phyloP scores from a whole-genome alignment of 352 stramenopile species.

The Phytophthora multivora region DNA sequence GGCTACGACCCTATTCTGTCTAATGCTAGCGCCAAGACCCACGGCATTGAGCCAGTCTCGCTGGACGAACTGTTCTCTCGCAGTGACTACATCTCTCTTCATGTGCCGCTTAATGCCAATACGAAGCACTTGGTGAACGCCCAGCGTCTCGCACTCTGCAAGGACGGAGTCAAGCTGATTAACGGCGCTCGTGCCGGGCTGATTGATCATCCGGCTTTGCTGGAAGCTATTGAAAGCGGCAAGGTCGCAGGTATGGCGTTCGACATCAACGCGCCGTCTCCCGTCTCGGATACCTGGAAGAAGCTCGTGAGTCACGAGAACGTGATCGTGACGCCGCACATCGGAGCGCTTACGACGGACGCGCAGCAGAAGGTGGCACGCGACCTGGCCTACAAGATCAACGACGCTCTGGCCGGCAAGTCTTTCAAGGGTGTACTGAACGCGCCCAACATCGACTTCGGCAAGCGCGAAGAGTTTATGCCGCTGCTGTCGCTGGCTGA shows the following conservation, averaged over 20 bases:
- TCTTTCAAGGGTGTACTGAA: slow-evolving; percentile 95
- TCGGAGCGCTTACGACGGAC: slow-evolving; percentile 94
- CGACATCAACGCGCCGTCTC: slow-evolving; percentile 66
- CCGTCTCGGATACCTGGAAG: slow-evolving; percentile 56
- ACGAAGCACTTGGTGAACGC: slow-evolving; percentile 91
- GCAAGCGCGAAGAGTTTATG: slow-evolving; percentile 72
- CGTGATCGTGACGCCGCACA: slow-evolving; percentile 94
- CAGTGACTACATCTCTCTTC: slow-evolving; percentile 96
- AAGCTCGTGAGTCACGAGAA: slow-evolving; percentile 89
- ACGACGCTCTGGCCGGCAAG: slow-evolving; percentile 91
- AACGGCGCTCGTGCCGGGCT: slow-evolving; percentile 95
- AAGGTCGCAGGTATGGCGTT: slow-evolving; percentile 84
- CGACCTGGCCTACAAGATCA: slow-evolving; percentile 92
- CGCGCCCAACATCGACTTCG: slow-evolving; percentile 93
- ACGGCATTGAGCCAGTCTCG: slow-evolving; percentile 85
- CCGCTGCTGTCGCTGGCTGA: slow-evolving; percentile 91
- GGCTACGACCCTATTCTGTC: slow-evolving; percentile 95
- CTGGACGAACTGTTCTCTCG: slow-evolving; percentile 88
- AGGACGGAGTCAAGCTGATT: slow-evolving; percentile 92
- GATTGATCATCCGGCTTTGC: slow-evolving; percentile 92
- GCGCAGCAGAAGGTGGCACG: slow-evolving; percentile 93
- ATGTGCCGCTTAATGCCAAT: slow-evolving; percentile 96
- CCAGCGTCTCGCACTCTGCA: slow-evolving; percentile 85
- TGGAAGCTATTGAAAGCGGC: slow-evolving; percentile 79
- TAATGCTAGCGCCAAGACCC: slow-evolving; percentile 70